These are phyloP conservation scores for Puccinia horiana DNA, from an alignment of 1,284 basidiomycete genomes.

Conservation along the genomic window DNA sequence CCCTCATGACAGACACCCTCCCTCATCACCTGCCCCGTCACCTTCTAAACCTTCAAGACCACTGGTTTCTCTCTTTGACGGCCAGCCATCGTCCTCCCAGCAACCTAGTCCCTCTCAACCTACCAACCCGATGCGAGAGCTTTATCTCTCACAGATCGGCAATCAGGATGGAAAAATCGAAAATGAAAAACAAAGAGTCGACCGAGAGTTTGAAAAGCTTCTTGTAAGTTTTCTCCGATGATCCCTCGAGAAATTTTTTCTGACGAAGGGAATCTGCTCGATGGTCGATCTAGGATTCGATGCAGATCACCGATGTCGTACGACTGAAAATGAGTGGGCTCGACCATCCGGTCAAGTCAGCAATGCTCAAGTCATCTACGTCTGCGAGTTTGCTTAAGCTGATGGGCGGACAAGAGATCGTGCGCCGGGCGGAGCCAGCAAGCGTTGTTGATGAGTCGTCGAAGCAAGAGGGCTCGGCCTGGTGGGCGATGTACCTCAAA, in stretches of 20 bases:
- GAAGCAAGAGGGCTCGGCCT: slow-evolving; percentile 67
- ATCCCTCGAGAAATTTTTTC: background rate
- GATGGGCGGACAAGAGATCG: background rate
- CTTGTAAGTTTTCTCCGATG: slow-evolving; percentile 1
- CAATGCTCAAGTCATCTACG: slow-evolving; percentile 82
- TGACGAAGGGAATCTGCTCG: background rate
- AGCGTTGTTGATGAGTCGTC: background rate
- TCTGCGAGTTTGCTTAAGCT: slow-evolving; percentile 55
- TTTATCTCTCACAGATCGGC: slow-evolving; percentile 19
- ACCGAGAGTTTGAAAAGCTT: slow-evolving; percentile 44
- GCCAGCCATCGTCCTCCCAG: background rate
- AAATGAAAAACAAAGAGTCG: slow-evolving; percentile 46
- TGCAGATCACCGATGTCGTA: slow-evolving; percentile 75
- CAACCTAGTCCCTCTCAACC: background rate
- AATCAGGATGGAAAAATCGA: slow-evolving; percentile 24
- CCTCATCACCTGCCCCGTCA: background rate
- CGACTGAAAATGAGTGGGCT: slow-evolving; percentile 74
- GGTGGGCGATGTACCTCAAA: slow-evolving; percentile 61
- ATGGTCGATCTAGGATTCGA: slow-evolving; percentile 67
- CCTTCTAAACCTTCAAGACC: slow-evolving; percentile 1
- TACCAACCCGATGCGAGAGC: slow-evolving; percentile 30
- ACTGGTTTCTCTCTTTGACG: background rate
- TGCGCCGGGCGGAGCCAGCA: background rate
- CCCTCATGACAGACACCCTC: background rate
- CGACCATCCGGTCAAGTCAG: slow-evolving; percentile 77